Evolutionary conservation across 1,139 yeast species (phyloP), one percentile per base, ranked within the genome.

Genomic region (Suhomyces coccinellae): DNA sequence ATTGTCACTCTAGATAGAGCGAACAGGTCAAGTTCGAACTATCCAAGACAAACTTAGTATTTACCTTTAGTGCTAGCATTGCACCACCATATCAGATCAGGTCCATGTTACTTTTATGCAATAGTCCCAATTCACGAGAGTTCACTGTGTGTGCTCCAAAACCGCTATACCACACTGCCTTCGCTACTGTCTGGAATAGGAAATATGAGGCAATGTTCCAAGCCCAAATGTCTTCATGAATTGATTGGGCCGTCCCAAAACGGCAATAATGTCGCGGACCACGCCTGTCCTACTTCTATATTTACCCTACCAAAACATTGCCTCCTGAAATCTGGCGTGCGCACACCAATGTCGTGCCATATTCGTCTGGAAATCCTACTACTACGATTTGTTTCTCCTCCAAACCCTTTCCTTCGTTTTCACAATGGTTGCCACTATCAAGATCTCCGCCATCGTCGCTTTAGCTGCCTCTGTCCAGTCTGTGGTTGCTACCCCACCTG

Each of bases 401-500:
- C 35, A 14, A 27, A 33, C 13, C 32, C 15, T 38, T 20, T 44
- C 43, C 47, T 24, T 37, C 47, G 48, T 42, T 41, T 46, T 43
- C 16, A 43, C 41, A 32, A 52, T 53, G 56, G 50, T 50, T 44
- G 48, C 57, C 39, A 33, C 53, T 45, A 52, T 63, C 44, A 69
- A 65, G 52, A 48, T 77, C 53, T 66, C 83, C 43, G 66, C 80
- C 41, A 67, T 79, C 53, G 66, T 79, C 50, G 74, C 82, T 43
- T 62, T 81, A 47, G 79, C 82, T 45, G 67, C 80, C 45, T 62
- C 80, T 47, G 67, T 80, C 44, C 71, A 72, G 40, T 59, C 71
- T 41, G 80, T 73, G 37, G 66, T 78, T 41, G 95, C 95, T 48
- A 74, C 93, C 47, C 93, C 96, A 44, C 95, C 95, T 52, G 96